Evolutionary conservation across 331 rosid species (phyloP).

Genomic region (Prunus yedoensis): DNA sequence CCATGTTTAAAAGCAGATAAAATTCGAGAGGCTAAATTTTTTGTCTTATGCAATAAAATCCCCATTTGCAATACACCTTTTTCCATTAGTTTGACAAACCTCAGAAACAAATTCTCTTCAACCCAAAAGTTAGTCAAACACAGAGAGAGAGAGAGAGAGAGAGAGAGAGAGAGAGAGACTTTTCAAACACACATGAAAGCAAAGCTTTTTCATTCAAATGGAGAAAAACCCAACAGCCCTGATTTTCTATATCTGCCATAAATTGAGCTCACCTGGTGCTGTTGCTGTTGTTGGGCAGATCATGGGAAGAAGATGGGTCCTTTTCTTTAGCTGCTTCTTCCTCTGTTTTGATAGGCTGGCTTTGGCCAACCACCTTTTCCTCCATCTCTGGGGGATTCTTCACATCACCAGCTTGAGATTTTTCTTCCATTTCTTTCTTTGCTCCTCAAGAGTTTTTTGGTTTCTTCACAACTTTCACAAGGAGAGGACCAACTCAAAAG

Average conservation of each 20-base stretch:
- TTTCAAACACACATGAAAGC: not conserved
- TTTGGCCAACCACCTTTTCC: not conserved
- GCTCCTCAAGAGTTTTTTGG: not conserved
- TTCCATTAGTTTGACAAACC: not conserved
- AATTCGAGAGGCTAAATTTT: not conserved
- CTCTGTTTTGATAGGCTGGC: not conserved
- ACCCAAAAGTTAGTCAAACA: not conserved
- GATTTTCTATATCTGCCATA: not conserved
- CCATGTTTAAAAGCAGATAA: not conserved
- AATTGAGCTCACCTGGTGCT: constrained; percentile 7
- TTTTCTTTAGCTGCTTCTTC: constrained; percentile 4
- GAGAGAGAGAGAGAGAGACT: not conserved
- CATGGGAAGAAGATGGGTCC: constrained; percentile 6
- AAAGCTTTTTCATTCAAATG: not conserved
- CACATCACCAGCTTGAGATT: not conserved
- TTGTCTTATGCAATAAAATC: not conserved
- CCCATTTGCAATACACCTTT: not conserved
- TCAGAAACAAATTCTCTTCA: not conserved
- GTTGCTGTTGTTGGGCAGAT: constrained; percentile 13
- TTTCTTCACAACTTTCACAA: constrained; percentile 6
- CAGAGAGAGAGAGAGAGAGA: not conserved
- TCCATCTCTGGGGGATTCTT: not conserved
- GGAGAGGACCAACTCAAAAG: not conserved
- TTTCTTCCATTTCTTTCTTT: constrained; percentile 8
- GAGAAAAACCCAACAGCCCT: not conserved